phyloP scores from a whole-genome alignment of 2,329 filamentous ascomycete genomes.

The Xylariaceae sp. region DNA sequence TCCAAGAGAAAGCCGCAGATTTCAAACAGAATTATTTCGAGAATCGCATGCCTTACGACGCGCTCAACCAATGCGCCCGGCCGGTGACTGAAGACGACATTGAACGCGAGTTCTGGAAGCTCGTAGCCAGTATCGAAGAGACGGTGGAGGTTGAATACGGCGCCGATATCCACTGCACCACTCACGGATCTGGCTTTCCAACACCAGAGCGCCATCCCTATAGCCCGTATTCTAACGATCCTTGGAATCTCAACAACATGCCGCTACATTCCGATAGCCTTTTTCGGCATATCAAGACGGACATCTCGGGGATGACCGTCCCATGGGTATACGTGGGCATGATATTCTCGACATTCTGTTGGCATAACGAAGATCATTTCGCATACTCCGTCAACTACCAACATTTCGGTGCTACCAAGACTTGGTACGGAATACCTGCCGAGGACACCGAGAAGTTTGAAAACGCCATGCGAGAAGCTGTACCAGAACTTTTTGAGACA shows the following conservation, averaged over 20 bases:
- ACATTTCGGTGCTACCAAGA: conserved; percentile 96
- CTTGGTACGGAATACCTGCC: conserved; percentile 96
- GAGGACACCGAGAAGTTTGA: conserved; percentile 94
- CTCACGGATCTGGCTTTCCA: conserved; percentile 94
- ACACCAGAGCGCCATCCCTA: conserved; percentile 87
- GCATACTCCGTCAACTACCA: conserved; percentile 98
- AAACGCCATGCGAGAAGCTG: conserved; percentile 87
- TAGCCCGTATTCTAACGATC: conserved; percentile 81
- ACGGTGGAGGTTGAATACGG: conserved; percentile 98
- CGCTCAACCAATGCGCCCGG: conserved; percentile 72
- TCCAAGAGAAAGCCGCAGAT: conserved; percentile 90
- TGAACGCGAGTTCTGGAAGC: conserved; percentile 92
- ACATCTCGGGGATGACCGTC: conserved; percentile 98
- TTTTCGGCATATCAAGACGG: conserved; percentile 95
- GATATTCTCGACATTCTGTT: conserved; percentile 99
- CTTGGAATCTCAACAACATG: conserved; percentile 93
- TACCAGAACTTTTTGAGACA: conserved; percentile 93
- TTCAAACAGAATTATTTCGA: conserved; percentile 96
- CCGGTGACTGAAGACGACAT: conserved; percentile 92
- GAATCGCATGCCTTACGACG: conserved; percentile 83
- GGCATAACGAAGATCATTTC: conserved; percentile 98
- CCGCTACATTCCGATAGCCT: conserved; percentile 87
- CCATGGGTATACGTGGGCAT: conserved; percentile 99
- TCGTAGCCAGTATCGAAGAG: conserved; percentile 90
- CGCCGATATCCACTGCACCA: conserved; percentile 96